Evolutionary conservation across 192 early-diverging fungal genomes (phyloP).

Genomic region (Chytriomyces sp.): DNA sequence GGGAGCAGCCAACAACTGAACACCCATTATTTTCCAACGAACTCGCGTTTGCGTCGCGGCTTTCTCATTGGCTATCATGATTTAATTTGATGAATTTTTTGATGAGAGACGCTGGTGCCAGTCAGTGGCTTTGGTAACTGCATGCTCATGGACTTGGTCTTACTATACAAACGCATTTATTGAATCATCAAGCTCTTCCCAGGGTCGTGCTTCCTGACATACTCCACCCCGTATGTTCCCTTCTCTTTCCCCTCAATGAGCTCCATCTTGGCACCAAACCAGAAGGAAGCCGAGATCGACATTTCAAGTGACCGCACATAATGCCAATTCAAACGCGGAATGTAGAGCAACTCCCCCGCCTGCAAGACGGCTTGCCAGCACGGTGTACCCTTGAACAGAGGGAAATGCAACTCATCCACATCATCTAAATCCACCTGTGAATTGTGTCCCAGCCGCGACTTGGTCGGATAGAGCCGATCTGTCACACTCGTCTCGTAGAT

Average conservation of each 20-base stretch:
- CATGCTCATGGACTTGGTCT: too few relatives aligned
- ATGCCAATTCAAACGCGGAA: conserved; percentile 88
- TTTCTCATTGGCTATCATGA: too few relatives aligned
- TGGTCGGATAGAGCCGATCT: conserved; percentile 60
- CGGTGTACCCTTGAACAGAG: conserved; percentile 56
- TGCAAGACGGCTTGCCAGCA: conserved; percentile 71
- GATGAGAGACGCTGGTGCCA: too few relatives aligned
- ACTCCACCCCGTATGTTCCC: not conserved
- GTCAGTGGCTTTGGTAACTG: too few relatives aligned
- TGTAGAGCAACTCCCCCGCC: conserved; percentile 82
- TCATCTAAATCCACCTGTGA: conserved; percentile 73
- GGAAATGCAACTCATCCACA: conserved; percentile 36
- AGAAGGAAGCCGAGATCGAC: conserved; percentile 84
- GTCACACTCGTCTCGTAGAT: conserved; percentile 69
- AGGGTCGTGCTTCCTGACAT: not conserved
- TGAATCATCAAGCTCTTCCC: conserved; percentile 2
- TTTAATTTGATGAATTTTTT: too few relatives aligned
- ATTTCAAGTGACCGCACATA: conserved; percentile 74
- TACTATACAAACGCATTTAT: not conserved
- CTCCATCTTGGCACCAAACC: conserved; percentile 63
- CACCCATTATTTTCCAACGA: too few relatives aligned
- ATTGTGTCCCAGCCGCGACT: conserved; percentile 66
- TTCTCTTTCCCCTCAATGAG: conserved; percentile 10
- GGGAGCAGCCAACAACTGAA: too few relatives aligned
- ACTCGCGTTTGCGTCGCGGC: too few relatives aligned